Conservation (phyloP, 2,329 filamentous ascomycete genomes). For the Orbilia quercus region DNA sequence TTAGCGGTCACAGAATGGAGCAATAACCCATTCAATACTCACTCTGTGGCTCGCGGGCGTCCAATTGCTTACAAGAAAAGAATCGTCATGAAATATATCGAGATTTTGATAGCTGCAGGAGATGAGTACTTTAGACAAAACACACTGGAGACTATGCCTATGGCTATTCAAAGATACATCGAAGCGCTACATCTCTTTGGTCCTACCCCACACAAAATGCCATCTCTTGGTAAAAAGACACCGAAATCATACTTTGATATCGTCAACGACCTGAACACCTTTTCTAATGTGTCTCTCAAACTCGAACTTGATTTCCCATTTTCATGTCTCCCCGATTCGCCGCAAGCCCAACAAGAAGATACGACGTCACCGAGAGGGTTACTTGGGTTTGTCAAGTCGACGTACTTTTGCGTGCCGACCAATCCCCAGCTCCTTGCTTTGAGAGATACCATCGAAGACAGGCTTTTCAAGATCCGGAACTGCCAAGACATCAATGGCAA, state of each 20-base stretch:
- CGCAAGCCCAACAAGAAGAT: background rate
- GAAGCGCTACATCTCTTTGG: conserved; percentile 60
- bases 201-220: conserved; percentile 9
- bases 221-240: background rate
- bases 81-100: conserved; percentile 62
- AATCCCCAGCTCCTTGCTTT: conserved; percentile 46
- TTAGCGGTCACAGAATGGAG: conserved; percentile 2
- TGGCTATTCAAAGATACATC: conserved; percentile 61
- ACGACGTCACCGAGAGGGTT: conserved; percentile 27
- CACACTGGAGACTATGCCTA: conserved; percentile 60
- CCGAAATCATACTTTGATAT: conserved; percentile 4
- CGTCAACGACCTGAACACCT: conserved; percentile 4
- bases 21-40: conserved; percentile 58
- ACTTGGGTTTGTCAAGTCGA: conserved; percentile 60
- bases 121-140: conserved; percentile 60
- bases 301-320: conserved; percentile 50
- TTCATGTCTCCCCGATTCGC: background rate
- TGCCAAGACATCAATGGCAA: conserved; percentile 61
- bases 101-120: conserved; percentile 61
- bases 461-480: conserved; percentile 62
- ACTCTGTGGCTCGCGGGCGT: conserved; percentile 59
- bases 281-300: conserved; percentile 14
- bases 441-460: conserved; percentile 60
- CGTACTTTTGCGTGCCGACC: conserved; percentile 46
- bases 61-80: conserved; percentile 61